Percentiles rank a stretch among this genome's conserved stretches.
Evolutionary conservation across 1,139 yeast genomes (phyloP).

Genomic region (Taphrina sp.): DNA sequence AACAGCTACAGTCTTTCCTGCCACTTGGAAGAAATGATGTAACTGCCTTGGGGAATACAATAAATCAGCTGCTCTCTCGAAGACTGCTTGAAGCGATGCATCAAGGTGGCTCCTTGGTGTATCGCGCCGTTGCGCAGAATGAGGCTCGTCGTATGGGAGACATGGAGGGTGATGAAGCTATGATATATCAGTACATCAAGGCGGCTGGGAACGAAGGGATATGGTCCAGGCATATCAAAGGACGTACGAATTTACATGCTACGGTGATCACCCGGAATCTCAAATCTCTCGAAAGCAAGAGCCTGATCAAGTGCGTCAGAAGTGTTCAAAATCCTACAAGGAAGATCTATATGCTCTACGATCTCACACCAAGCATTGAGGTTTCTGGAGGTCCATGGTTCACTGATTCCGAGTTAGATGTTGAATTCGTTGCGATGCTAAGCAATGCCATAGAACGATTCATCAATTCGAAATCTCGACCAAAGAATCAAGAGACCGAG

Average conservation of each 20-base stretch:
- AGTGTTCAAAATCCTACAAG: slow-evolving; percentile 92
- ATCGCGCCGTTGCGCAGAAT: slow-evolving; percentile 39
- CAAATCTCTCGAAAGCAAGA: slow-evolving; percentile 75
- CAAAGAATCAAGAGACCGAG: slow-evolving; percentile 32
- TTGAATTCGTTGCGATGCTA: slow-evolving; percentile 84
- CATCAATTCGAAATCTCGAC: slow-evolving; percentile 56
- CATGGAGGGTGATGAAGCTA: slow-evolving; percentile 84
- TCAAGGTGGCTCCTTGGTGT: slow-evolving; percentile 3
- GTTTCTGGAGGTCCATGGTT: slow-evolving; percentile 99
- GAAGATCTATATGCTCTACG: slow-evolving; percentile 91
- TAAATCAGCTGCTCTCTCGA: slow-evolving; percentile 23
- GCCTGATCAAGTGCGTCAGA: slow-evolving; percentile 85
- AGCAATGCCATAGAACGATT: slow-evolving; percentile 84
- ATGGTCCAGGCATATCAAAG: slow-evolving; percentile 92
- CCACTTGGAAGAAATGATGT: slow-evolving; percentile 4
- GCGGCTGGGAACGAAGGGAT: slow-evolving; percentile 90
- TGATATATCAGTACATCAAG: slow-evolving; percentile 86
- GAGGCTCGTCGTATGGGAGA: slow-evolving; percentile 52
- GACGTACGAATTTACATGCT: slow-evolving; percentile 87
- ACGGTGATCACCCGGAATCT: slow-evolving; percentile 84
- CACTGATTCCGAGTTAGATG: slow-evolving; percentile 90
- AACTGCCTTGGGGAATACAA: not conserved
- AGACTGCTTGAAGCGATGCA: slow-evolving; percentile 3
- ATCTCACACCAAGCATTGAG: slow-evolving; percentile 88
- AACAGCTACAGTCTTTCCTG: slow-evolving; percentile 9